Base-by-base conservation (phyloP, 2,329 filamentous ascomycete genomes). In the Pseudocercospora macadamiae region DNA sequence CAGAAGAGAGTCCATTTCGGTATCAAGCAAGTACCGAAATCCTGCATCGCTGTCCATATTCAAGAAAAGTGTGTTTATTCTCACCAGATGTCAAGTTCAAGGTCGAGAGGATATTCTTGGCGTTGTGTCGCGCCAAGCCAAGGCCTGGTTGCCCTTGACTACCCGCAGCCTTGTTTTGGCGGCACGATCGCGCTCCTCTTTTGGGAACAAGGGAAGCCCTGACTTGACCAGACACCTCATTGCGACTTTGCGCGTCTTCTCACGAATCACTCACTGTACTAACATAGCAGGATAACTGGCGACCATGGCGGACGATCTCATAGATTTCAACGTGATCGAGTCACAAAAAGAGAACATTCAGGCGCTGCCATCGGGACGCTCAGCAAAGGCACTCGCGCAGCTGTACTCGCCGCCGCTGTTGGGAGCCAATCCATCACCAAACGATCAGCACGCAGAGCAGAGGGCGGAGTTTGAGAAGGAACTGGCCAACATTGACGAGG, bases 311-410 rank as follows among this genome's bases (percentile, higher is more conserved):
- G 75, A 77, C 59, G 79, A 82, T 66, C 72, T 81, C 21, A 79
- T 82, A 68, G 77, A 80, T 78, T 97, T 99, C 79, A 90, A 96
- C 69, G 85, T 97, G 64, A 97, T 99, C 77, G 95, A 99, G 78
- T 86, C 85, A 47, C 93, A 97, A 70, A 99, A 99, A 78, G 95
- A 99, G 79, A 99, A 99, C 76, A 97, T 99, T 57, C 93, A 97
- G 76, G 88, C 92, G 19, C 83, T 99, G 10, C 93, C 93, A 14
- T 89, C 91, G 63, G 95, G 88, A 30, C 82, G 95, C 65, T 97
- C 93, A 37, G 95, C 93, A 45, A 90, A 88, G 78, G 93, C 95
- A 54, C 87, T 99, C 52, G 92, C 88, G 26, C 85, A 92, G 55
- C 85, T 91, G 28, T 92, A 91, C 82, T 88, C 92, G 62, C 76